Evolutionary conservation across 176 grass and related monocot species (phyloP).

Genomic region (Aegilops umbellulata): DNA sequence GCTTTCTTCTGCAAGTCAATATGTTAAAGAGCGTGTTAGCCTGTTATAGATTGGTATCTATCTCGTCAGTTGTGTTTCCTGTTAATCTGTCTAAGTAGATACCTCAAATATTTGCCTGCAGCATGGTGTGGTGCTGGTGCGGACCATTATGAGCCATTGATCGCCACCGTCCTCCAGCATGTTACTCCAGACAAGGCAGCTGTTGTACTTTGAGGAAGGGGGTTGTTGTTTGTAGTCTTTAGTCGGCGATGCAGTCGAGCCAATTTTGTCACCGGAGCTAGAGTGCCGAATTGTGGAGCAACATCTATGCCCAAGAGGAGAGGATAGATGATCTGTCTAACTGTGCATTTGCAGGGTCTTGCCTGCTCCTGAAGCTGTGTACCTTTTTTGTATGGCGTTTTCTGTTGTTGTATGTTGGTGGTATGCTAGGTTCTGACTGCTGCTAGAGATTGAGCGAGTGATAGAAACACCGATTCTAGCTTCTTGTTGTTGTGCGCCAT

Average conservation of each 20-base stretch:
- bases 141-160: conserved; percentile 88
- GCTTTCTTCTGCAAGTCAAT: conserved; percentile 4
- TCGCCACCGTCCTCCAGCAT: conserved; percentile 67
- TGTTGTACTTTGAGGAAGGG: conserved; percentile 63
- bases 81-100: background rate
- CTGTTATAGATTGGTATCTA: no score
- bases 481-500: conserved; percentile 21
- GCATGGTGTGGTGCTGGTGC: conserved; percentile 97
- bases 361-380: conserved; percentile 38
- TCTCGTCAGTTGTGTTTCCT: no score
- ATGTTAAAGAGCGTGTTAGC: no score
- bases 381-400: conserved; percentile 17
- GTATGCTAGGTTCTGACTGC: conserved; percentile 44
- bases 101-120: conserved; percentile 34
- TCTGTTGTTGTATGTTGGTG: conserved; percentile 30
- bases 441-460: conserved; percentile 21
- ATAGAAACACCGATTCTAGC: conserved; percentile 19
- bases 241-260: conserved; percentile 27
- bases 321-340: conserved; percentile 36
- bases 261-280: conserved; percentile 48
- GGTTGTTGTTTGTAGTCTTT: conserved; percentile 4
- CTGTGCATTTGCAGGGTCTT: conserved; percentile 36
- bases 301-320: conserved; percentile 38
- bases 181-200: conserved; percentile 84
- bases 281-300: conserved; percentile 40